Evolutionary conservation across 306 rosid genomes (phyloP).

Genomic region (cucumber (Cucumis sativus)): Cucumber_9930_V3 NC_026660.2:23886501-23887000

Average conservation of each 20-base stretch:
- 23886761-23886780: constrained; percentile 42
- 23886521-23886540: constrained; percentile 16
- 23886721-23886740: constrained; percentile 95
- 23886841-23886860: constrained; percentile 42
- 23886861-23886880: constrained; percentile 72
- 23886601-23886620: not conserved
- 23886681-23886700: constrained; percentile 97
- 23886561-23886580: not conserved
- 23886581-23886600: not conserved
- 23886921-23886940: constrained; percentile 36
- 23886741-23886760: constrained; percentile 81
- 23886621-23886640: too few relatives aligned
- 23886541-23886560: not conserved
- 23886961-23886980: not conserved
- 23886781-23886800: not conserved
- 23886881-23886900: constrained; percentile 94
- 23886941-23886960: constrained; percentile 3
- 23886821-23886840: not conserved
- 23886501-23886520: constrained; percentile 95
- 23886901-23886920: constrained; percentile 60
- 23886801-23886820: constrained; percentile 6
- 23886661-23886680: constrained; percentile 47
- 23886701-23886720: constrained; percentile 99
- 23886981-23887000: not conserved
- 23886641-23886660: not conserved